Evolutionary conservation across 257 asterid species (phyloP).

Genomic region (Verbena officinalis): DNA sequence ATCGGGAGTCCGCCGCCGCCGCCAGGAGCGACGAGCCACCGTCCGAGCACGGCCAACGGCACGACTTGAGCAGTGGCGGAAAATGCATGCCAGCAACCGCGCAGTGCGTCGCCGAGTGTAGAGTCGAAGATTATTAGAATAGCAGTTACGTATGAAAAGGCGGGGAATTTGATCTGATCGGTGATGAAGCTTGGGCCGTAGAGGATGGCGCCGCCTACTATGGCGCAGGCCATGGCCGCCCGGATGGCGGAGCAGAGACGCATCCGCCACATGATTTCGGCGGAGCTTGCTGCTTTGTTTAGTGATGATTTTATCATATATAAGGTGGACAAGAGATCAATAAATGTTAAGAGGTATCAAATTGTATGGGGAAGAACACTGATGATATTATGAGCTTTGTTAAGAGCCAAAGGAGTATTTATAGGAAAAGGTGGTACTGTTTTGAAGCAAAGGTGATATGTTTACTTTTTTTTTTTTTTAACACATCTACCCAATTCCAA

Average conservation of each 20-base stretch:
- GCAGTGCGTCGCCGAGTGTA: slow-evolving; percentile 46
- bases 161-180: slow-evolving; percentile 36
- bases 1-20: slow-evolving; percentile 25
- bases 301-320: not conserved
- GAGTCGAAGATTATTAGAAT: slow-evolving; percentile 42
- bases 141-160: slow-evolving; percentile 47
- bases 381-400: too few species aligned
- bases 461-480: too few species aligned
- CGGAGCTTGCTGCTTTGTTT: slow-evolving; percentile 28
- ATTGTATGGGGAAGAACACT: too few species aligned
- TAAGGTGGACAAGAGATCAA: too few species aligned
- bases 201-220: slow-evolving; percentile 47
- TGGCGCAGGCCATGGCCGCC: slow-evolving; percentile 47
- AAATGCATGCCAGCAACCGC: slow-evolving; percentile 52
- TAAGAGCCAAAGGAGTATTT: not conserved
- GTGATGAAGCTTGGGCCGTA: slow-evolving; percentile 36
- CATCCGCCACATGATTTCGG: slow-evolving; percentile 47
- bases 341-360: too few species aligned
- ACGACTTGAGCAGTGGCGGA: slow-evolving; percentile 47
- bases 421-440: not conserved
- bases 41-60: slow-evolving; percentile 40
- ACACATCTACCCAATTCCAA: too few species aligned
- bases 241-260: slow-evolving; percentile 47
- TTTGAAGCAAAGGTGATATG: not conserved
- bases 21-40: slow-evolving; percentile 29